These are phyloP conservation scores for Neoboletus brunneissimus DNA, from an alignment of 768 basidiomycete genomes.

Conservation along the genomic window DNA sequence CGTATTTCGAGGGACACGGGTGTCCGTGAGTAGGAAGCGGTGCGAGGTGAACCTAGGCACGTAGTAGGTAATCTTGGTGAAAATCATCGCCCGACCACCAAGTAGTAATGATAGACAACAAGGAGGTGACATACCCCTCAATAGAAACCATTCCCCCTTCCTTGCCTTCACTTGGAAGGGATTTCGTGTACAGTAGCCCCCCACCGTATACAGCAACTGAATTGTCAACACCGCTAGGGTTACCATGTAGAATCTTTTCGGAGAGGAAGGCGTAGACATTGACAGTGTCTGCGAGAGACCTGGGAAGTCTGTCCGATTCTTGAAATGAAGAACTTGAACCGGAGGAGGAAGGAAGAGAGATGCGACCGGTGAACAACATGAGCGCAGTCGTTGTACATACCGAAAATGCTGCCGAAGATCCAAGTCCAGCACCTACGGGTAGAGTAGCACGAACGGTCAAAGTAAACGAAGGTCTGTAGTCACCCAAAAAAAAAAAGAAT, in stretches of 20 bases:
- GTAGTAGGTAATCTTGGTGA: constrained; percentile 2
- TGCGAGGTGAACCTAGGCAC: constrained; percentile 79
- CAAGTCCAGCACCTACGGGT: constrained; percentile 93
- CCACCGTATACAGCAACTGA: constrained; percentile 91
- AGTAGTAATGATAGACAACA: neutral
- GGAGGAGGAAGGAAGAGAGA: constrained; percentile 49
- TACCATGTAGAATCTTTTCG: constrained; percentile 96
- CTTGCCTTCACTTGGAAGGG: constrained; percentile 53
- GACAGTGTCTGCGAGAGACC: constrained; percentile 67
- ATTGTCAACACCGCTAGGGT: constrained; percentile 97
- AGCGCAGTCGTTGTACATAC: constrained; percentile 80
- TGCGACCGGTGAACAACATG: constrained; percentile 70
- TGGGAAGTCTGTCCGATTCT: constrained; percentile 56
- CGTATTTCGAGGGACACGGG: constrained; percentile 89
- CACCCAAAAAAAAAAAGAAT: constrained; percentile 3
- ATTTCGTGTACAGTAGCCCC: constrained; percentile 83
- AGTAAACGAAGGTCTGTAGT: constrained; percentile 66
- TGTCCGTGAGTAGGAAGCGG: constrained; percentile 88
- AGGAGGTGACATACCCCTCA: constrained; percentile 60
- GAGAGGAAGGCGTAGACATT: constrained; percentile 93
- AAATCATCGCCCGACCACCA: neutral
- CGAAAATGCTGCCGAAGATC: constrained; percentile 95
- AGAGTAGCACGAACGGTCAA: constrained; percentile 84
- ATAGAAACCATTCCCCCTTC: constrained; percentile 83
- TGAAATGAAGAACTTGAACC: constrained; percentile 28